These are phyloP conservation scores for Fusarium mexicanum DNA, from an alignment of 2,329 filamentous ascomycete species.

Conservation along the genomic window DNA sequence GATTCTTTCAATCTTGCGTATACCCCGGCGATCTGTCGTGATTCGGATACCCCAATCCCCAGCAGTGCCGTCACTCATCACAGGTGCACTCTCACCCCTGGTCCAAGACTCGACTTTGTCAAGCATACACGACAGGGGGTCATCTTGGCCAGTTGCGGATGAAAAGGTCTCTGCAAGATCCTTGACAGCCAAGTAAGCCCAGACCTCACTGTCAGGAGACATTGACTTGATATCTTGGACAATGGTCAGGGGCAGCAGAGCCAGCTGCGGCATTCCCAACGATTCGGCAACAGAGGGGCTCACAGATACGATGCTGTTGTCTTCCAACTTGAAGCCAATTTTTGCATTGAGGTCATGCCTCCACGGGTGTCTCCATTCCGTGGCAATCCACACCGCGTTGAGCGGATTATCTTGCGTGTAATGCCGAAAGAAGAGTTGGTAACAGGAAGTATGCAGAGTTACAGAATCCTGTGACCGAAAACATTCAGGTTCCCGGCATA, in stretches of 20 bases:
- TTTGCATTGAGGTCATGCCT: neutral
- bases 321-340: neutral
- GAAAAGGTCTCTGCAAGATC: neutral
- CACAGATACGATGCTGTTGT: neutral
- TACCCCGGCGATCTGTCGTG: neutral
- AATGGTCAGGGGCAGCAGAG: neutral
- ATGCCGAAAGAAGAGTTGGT: neutral
- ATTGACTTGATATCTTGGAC: neutral
- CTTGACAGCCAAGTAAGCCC: neutral
- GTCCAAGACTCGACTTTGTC: neutral
- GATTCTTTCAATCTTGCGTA: neutral
- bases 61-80: neutral
- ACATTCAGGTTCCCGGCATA: neutral
- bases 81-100: neutral
- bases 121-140: neutral
- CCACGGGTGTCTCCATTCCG: neutral
- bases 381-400: neutral
- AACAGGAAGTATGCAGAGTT: neutral
- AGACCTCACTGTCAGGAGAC: neutral
- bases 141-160: neutral
- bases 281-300: neutral
- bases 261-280: neutral
- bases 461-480: neutral
- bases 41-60: neutral
- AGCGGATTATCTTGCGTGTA: neutral